Percentiles rank a stretch among this genome's conserved stretches.
These are phyloP conservation scores for Sergeia podlipaevii DNA, from an alignment of 208 protist genomes.

Conservation along the genomic window DNA sequence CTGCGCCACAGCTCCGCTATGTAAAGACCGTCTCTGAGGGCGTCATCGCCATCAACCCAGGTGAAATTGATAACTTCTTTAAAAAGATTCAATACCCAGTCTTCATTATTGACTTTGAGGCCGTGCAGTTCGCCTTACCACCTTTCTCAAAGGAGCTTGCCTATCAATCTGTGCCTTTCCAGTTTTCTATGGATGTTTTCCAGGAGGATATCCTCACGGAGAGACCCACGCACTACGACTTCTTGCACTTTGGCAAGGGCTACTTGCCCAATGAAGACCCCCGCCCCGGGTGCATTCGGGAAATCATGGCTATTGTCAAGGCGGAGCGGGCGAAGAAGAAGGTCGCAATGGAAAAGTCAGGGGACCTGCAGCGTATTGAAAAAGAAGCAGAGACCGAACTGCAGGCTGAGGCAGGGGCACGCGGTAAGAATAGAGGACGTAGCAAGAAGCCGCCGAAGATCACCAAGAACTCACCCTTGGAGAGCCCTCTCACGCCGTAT, in stretches of 20 bases:
- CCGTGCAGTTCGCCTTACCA: constrained; percentile 82
- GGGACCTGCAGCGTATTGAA: constrained; percentile 41
- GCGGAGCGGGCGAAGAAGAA: constrained; percentile 73
- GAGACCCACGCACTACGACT: constrained; percentile 87
- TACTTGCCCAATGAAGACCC: constrained; percentile 85
- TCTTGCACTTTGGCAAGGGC: constrained; percentile 83
- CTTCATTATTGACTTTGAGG: constrained; percentile 91
- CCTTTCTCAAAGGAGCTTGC: constrained; percentile 74
- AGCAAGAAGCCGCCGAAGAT: constrained; percentile 31
- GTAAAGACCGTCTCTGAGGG: constrained; percentile 59
- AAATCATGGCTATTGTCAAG: constrained; percentile 76
- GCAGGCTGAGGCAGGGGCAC: constrained; percentile 10
- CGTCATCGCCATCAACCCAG: constrained; percentile 61
- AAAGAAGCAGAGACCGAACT: constrained; percentile 15
- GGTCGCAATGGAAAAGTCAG: constrained; percentile 45
- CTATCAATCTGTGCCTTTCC: constrained; percentile 84
- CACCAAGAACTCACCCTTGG: constrained; percentile 29
- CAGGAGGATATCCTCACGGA: constrained; percentile 83
- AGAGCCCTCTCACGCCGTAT: constrained; percentile 59
- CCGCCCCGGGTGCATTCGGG: constrained; percentile 47
- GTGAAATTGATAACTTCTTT: constrained; percentile 81
- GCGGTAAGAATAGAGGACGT: constrained; percentile 11
- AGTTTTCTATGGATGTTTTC: constrained; percentile 90
- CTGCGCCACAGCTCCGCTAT: constrained; percentile 78
- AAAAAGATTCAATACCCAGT: constrained; percentile 66